Evolutionary conservation across 345 rosid species (phyloP).

Genomic region (Schrenkiella parvula): DNA sequence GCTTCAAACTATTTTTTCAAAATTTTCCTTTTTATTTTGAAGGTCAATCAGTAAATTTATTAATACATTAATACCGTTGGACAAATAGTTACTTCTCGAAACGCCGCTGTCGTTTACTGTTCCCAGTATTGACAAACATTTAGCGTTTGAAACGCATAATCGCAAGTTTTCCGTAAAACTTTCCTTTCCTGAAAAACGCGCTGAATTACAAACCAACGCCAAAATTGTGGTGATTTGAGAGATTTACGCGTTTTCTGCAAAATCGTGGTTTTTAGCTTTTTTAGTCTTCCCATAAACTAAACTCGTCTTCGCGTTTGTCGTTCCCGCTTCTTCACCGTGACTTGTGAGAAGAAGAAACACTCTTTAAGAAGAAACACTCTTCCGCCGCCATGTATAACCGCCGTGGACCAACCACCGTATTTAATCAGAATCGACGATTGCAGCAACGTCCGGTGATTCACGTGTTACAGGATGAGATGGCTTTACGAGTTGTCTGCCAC

Average conservation of each 20-base stretch:
- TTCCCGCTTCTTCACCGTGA: constrained; percentile 27
- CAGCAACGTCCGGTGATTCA: constrained; percentile 15
- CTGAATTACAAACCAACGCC: neutral
- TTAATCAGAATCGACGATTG: constrained; percentile 10
- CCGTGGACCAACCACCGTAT: neutral
- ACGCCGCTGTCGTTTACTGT: neutral
- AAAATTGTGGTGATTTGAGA: constrained; percentile 1
- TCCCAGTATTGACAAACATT: neutral
- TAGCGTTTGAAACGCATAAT: neutral
- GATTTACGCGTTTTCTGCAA: neutral
- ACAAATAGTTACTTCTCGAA: neutral
- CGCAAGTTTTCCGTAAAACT: neutral
- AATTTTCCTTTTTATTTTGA: too few relatives aligned
- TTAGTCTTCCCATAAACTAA: neutral
- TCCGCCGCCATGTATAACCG: constrained; percentile 30
- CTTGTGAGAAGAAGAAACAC: neutral
- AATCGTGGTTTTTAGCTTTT: neutral
- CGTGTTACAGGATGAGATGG: constrained; percentile 25
- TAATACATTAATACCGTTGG: neutral
- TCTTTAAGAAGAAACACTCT: neutral
- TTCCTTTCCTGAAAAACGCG: neutral
- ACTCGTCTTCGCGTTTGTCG: neutral
- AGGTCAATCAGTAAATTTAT: too few relatives aligned
- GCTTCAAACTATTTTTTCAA: too few relatives aligned
- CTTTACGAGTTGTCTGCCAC: constrained; percentile 44